Base-by-base conservation (phyloP, 2,329 filamentous ascomycete genomes). In the Neofusicoccum sp. region DNA sequence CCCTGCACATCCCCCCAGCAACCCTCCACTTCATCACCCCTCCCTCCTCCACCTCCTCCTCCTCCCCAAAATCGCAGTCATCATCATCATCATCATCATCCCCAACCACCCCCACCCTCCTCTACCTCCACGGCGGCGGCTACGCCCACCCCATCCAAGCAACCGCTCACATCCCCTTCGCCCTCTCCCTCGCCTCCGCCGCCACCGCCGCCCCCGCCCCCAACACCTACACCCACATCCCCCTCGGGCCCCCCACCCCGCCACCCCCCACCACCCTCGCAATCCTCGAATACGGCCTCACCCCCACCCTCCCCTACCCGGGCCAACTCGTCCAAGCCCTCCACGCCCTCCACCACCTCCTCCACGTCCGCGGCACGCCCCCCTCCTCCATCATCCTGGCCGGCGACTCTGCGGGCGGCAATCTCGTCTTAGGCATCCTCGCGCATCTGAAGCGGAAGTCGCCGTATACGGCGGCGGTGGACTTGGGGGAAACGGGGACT, bases 251-350 rank as follows among this genome's bases (percentile, higher is more conserved):
- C n/a, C n/a, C n/a, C n/a, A n/a, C n/a, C n/a, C n/a, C n/a, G n/a
- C n/a, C n/a, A n/a, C 76, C 79, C 59, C 71, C 74, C 16, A 67
- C 82, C 38, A 73, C 80, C 9, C 68, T 81, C 51, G 78, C 84
- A 51, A 71, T 81, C 14, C 73, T 83, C 20, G 78, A 78, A 26
- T 86, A 86, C 68, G 82, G 79, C 16, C 77, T 85, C 24, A 75
- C 81, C 0, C 76, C 76, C 1, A 58, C 69, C 16, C 66, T 61
- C 11, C 65, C 69, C 47, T 80, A 79, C 63, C 79, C 79, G 4
- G 66, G 69, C n/a, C 76, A 79, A 62, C 69, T 80, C 11, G 65
- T 71, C 62, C 73, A 81, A 68, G 76, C 73, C 6, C 68, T 71
- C 8, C 66, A 70, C 12, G 68, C 74, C 6, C 63, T 80, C 26